Base-by-base conservation (phyloP, 257 asterid species). In the Petunia axillaris region DNA sequence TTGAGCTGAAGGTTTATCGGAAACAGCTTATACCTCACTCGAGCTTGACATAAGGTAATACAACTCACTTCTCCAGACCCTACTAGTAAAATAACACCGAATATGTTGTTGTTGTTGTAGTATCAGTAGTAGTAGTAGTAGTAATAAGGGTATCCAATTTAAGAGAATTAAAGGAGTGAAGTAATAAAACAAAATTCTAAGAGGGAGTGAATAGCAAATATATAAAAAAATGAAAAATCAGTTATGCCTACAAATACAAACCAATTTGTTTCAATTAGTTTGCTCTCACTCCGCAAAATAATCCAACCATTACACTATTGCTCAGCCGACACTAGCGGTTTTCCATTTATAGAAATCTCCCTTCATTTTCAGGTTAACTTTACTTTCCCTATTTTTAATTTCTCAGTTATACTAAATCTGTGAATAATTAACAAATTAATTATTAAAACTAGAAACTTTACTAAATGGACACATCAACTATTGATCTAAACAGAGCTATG, bases 401-500 rank as follows among this genome's bases (percentile, higher is more conserved):
- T 25, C 25, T 25, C 25, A 25, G 25, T 25, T 25, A 25, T 25
- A 25, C 25, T 25, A 25, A 25, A 5, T n/a, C 37, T n/a, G 64
- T 58, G 8, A 58, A 8, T 58, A 2, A 5, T 43, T 16, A 7
- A 58, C 25, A 8, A n/a, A 1, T 46, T 71, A 11, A 10, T 11
- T 43, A 71, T 35, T 71, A 46, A 25, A 50, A 25, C 25, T 50
- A 1, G 35, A 73, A 73, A 35, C 50, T 40, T 73, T 4, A 35
- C 46, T 73, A 50, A 73, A 73, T 73, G 77, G 46, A 73, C 48
- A 13, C 77, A 73, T 60, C 3, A 35, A 71, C 35, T 48, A 60
- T 73, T 73, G 77, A 73, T 73, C 50, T 62, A 1, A 73, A 73
- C 77, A 50, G 62, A 73, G 46, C 13, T 35, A 73, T 73, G 77